Evolutionary conservation across 306 rosid genomes (phyloP).

Genomic region (Sechiopsis laciniata): DNA sequence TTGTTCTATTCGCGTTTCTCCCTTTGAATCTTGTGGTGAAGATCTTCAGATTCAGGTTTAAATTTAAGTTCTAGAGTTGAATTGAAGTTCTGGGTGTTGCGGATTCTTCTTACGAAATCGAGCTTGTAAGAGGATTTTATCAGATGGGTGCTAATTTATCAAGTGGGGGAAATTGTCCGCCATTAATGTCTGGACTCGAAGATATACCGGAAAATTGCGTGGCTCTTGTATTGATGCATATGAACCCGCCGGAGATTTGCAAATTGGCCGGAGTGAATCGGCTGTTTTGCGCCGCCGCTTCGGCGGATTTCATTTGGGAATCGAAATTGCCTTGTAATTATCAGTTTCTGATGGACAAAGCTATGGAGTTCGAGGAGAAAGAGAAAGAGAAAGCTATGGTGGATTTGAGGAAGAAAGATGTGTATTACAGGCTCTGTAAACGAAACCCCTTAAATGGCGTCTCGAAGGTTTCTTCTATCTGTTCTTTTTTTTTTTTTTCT

Average conservation of each 20-base stretch:
- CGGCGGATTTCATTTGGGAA: constrained; percentile 84
- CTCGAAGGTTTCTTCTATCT: constrained; percentile 49
- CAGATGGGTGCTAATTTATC: constrained; percentile 58
- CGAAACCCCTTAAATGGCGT: constrained; percentile 52
- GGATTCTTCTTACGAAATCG: background rate
- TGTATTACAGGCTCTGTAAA: constrained; percentile 60
- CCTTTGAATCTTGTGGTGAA: constrained; percentile 50
- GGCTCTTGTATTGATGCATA: constrained; percentile 51
- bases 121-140: background rate
- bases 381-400: constrained; percentile 10
- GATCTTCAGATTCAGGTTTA: constrained; percentile 49
- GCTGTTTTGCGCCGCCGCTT: constrained; percentile 66
- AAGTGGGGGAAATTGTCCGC: constrained; percentile 13
- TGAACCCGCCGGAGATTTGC: constrained; percentile 76
- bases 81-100: constrained; percentile 24
- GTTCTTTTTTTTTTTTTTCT: background rate
- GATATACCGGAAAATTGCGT: constrained; percentile 80
- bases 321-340: constrained; percentile 69
- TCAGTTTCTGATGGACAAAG: constrained; percentile 45
- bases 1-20: constrained; percentile 25
- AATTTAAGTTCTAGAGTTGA: constrained; percentile 37
- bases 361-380: constrained; percentile 31
- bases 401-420: constrained; percentile 51
- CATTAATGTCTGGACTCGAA: constrained; percentile 48
- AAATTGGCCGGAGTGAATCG: constrained; percentile 58